Base-by-base conservation (phyloP, 169 alveolate species). In the Plasmodium blacklocki region DNA sequence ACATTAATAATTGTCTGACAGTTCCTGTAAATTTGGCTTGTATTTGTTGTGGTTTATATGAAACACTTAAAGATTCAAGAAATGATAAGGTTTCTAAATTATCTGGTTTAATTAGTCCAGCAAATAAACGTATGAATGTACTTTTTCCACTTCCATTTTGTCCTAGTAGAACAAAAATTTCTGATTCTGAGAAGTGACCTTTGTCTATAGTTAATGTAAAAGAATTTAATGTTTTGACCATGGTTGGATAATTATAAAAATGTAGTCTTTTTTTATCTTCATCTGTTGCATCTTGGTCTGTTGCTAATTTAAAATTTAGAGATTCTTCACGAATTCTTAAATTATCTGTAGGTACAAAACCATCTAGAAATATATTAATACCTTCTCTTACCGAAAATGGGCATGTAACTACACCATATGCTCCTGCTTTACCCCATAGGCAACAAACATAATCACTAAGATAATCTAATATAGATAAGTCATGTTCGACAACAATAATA, bases 361-460 rank as follows among this genome's bases (percentile, higher is more conserved):
- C 99, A 68, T 98, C 99, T 43, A 99, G 93, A 95, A 98, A 99
- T 4, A 98, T 96, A 93, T 99, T 99, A 94, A 99, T 98, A 32
- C 99, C 98, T 94, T 99, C 99, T 52, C 99, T 93, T 0, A 99
- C 99, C 67, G 99, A 95, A 92, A 97, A 98, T 26, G 99, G 99
- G 94, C 98, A 95, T n/a, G 99, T 98, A 11, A 99, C 99, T 1
- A 99, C 99, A n/a, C 99, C 99, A 93, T 99, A 99, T 43, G 98
- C 99, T 26, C 99, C 98, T 21, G 99, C 99, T 74, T 94, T 93
- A 19, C 99, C 99, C 98, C 99, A 99, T 64, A 99, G 96, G 71
- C 99, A 98, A 90, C 99, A 99, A 18, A 99, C 97, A 94, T 96
- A 97, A 93, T 99, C 99, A 29, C 99, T 97, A 73, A 99, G 91